Percentiles rank a stretch among this genome's conserved stretches.
These are phyloP conservation scores for Ustilago loliicola DNA, from an alignment of 1,284 basidiomycete genomes.

Conservation along the genomic window DNA sequence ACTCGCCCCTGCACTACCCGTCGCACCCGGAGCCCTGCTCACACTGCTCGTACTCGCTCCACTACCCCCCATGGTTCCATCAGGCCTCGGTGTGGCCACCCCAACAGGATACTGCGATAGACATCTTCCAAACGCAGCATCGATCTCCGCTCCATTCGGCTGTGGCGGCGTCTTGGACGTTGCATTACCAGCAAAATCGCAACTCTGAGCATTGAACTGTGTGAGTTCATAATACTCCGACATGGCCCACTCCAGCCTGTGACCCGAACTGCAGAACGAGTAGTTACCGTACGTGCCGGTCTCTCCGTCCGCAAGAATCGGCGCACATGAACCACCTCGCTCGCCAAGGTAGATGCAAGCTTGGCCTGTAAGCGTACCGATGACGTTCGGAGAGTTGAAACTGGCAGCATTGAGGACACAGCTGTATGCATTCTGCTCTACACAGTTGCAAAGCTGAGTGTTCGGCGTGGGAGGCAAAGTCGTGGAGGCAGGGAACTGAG, in stretches of 20 bases:
- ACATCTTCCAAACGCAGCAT: conserved; percentile 79
- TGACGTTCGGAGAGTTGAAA: conserved; percentile 77
- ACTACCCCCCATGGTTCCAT: neutral
- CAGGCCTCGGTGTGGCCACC: conserved; percentile 13
- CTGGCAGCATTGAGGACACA: conserved; percentile 80
- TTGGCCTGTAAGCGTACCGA: conserved; percentile 79
- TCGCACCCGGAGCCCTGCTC: neutral
- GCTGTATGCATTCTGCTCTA: conserved; percentile 77
- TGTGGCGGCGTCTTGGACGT: conserved; percentile 77
- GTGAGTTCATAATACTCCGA: conserved; percentile 81
- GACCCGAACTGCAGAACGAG: conserved; percentile 81
- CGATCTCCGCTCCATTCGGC: conserved; percentile 75
- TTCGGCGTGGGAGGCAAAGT: conserved; percentile 87
- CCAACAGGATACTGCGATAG: conserved; percentile 75
- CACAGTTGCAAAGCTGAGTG: conserved; percentile 81
- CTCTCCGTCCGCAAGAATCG: conserved; percentile 80
- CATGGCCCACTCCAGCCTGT: conserved; percentile 78
- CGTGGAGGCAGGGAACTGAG: conserved; percentile 77
- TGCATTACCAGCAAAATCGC: conserved; percentile 85
- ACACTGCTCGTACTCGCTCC: neutral
- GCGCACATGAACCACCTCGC: conserved; percentile 75
- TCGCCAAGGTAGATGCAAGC: conserved; percentile 79
- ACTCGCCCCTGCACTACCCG: neutral
- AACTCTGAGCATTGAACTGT: conserved; percentile 75
- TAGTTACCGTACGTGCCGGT: conserved; percentile 82